Evolutionary conservation across 192 early-diverging fungal genomes (phyloP), one percentile per base, ranked within the genome.

Genomic region (Diversispora epigaea): DNA sequence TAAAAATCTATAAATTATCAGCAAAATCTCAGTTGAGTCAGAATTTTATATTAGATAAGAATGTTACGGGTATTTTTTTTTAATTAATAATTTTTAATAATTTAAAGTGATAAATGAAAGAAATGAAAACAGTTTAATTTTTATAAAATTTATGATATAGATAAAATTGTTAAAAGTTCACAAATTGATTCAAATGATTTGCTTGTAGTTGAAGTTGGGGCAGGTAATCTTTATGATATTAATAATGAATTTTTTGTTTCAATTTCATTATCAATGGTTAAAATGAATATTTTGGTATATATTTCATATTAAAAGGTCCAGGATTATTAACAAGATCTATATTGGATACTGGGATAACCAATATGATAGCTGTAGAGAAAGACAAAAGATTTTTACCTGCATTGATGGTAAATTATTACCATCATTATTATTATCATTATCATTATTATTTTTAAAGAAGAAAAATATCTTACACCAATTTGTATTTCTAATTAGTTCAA

Each of bases 1-100:
- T n/a, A n/a, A n/a, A n/a, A n/a, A 80, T 92, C 44, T 94, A 92
- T 76, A 90, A 91, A 21, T 77, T 94, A 76, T 84, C 83, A 39
- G 91, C 92, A 15, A 85, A 87, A 60, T 84, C 87, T 70, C 86
- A 89, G 77, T 84, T 94, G n/a, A 88, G 89, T 65, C 92, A 94
- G 73, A 92, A 94, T 79, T 94, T 94, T 79, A 88, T 94, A 46
- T 85, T 94, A 65, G 90, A 94, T 81, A 90, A 88, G 71, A 92
- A 92, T 68, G 82, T 94, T n/a, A 94, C 92, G 10, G 87, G 89
- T 86, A 61, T n/a, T n/a, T n/a, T n/a, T n/a, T n/a, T n/a, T 7
- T 39, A 62, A 5, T 58, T 19, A 39, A 68, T 25, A 32, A 50
- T 12, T 17, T 22, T 22, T 11, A 4, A 21, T 40, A 8, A 41